phyloP scores from a whole-genome alignment of 768 basidiomycete species.

The Tulasnella sp. region DNA sequence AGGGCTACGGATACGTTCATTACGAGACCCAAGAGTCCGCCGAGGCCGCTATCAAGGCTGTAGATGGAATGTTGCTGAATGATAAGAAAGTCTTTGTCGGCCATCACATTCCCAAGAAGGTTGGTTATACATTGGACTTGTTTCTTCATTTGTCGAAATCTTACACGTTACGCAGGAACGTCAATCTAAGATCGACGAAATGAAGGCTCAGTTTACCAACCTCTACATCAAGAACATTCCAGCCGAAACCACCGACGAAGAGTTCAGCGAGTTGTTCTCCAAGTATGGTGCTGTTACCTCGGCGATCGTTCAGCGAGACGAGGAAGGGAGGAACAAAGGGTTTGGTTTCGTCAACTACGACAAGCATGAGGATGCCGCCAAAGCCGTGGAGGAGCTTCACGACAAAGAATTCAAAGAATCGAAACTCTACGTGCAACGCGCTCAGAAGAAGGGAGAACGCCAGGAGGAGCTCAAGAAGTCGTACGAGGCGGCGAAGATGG shows the following conservation, averaged over 20 bases:
- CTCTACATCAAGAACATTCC: constrained; percentile 98
- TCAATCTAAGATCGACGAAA: constrained; percentile 96
- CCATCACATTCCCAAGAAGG: constrained; percentile 94
- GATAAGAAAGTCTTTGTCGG: constrained; percentile 99
- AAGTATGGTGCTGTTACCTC: constrained; percentile 79
- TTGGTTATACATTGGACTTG: constrained; percentile 22
- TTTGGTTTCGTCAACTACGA: constrained; percentile 99
- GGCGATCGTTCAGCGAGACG: constrained; percentile 71
- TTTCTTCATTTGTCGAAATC: neutral
- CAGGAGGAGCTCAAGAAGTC: constrained; percentile 90
- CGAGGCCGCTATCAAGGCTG: constrained; percentile 91
- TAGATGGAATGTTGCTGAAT: constrained; percentile 98
- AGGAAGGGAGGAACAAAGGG: constrained; percentile 86
- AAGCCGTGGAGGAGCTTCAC: constrained; percentile 80
- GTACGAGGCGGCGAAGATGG: constrained; percentile 93
- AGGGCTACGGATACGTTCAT: constrained; percentile 98
- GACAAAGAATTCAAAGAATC: constrained; percentile 74
- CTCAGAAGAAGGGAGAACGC: constrained; percentile 97
- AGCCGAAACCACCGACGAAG: constrained; percentile 66
- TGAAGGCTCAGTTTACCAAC: constrained; percentile 96
- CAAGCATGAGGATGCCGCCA: constrained; percentile 80
- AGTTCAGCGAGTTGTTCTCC: constrained; percentile 73
- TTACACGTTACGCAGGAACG: constrained; percentile 53
- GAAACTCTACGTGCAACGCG: constrained; percentile 90
- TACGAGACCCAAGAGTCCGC: constrained; percentile 97